phyloP scores from a whole-genome alignment of 23 red algal genomes.

The Gracilaria domingensis region DNA sequence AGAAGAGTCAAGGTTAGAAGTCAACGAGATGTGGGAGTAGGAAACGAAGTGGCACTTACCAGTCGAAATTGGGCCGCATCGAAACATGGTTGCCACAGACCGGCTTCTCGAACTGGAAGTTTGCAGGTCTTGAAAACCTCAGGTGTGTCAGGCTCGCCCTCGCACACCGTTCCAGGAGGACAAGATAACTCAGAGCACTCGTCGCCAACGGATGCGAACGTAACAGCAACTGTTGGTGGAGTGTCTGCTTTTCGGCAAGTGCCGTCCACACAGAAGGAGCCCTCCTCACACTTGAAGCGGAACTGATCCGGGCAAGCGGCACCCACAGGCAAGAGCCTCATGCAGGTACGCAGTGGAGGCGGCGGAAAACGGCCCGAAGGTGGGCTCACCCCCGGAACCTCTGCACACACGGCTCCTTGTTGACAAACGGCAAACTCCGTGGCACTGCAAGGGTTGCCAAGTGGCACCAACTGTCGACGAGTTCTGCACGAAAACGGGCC shows the following conservation, averaged over 20 bases:
- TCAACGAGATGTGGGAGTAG: too few species aligned
- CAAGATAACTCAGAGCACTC: not conserved
- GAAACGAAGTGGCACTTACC: not conserved
- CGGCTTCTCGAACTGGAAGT: not conserved
- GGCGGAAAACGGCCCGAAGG: not conserved
- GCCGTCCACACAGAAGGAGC: not conserved
- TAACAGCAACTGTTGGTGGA: not conserved
- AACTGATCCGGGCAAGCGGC: not conserved
- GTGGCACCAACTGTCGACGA: not conserved
- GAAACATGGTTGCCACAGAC: not conserved
- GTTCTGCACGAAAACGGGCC: not conserved
- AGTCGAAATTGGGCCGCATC: not conserved
- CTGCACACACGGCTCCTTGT: not conserved
- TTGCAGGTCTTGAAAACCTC: not conserved
- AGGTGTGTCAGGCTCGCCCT: not conserved
- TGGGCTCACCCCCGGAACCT: not conserved
- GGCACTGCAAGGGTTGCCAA: not conserved
- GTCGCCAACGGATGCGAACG: not conserved
- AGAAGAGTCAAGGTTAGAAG: not conserved
- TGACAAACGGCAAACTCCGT: not conserved
- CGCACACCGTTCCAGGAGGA: not conserved
- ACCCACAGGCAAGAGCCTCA: slow-evolving; percentile 4
- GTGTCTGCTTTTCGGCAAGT: not conserved
- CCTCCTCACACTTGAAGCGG: slow-evolving; percentile 5
- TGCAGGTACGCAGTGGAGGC: slow-evolving; percentile 13